These are phyloP conservation scores for Blepharisma stoltei DNA, from an alignment of 73 alveolate species.

Conservation along the genomic window DNA sequence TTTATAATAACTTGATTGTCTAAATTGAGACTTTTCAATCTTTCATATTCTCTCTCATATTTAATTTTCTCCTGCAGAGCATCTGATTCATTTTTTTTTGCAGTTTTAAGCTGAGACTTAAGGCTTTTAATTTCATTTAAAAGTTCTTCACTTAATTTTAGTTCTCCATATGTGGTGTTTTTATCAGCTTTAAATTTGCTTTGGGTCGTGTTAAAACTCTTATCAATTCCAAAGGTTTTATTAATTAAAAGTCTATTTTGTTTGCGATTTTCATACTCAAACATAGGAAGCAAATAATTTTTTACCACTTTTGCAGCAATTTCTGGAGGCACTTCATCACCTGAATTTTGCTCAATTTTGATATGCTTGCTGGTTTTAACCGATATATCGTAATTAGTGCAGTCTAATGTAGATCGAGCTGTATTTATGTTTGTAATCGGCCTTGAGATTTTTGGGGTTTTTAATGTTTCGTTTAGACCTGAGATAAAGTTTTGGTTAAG, in stretches of 20 bases:
- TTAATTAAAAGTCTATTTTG: not conserved
- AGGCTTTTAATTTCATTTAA: slow-evolving; percentile 6
- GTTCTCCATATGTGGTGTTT: slow-evolving; percentile 51
- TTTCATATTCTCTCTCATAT: not conserved
- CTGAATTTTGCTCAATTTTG: not conserved
- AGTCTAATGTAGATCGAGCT: too few relatives aligned
- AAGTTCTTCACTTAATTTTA: slow-evolving; percentile 51
- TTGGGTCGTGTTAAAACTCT: not conserved
- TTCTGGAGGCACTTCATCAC: slow-evolving; percentile 28
- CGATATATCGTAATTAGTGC: too few relatives aligned
- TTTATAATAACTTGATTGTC: not conserved
- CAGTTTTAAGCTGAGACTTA: not conserved
- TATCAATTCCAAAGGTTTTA: not conserved
- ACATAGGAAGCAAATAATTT: slow-evolving; percentile 44
- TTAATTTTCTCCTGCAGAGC: not conserved
- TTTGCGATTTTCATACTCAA: slow-evolving; percentile 7
- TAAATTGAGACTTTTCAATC: not conserved
- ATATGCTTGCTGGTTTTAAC: too few relatives aligned
- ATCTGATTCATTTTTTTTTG: not conserved
- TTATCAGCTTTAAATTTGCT: not conserved
- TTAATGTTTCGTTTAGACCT: too few relatives aligned
- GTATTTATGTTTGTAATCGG: too few relatives aligned
- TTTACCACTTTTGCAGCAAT: slow-evolving; percentile 38
- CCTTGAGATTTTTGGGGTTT: too few relatives aligned
- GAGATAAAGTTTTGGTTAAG: too few relatives aligned